Evolutionary conservation across 257 asterid genomes (phyloP), one percentile per base, ranked within the genome.

Genomic region (Nicotiana paniculata): DNA sequence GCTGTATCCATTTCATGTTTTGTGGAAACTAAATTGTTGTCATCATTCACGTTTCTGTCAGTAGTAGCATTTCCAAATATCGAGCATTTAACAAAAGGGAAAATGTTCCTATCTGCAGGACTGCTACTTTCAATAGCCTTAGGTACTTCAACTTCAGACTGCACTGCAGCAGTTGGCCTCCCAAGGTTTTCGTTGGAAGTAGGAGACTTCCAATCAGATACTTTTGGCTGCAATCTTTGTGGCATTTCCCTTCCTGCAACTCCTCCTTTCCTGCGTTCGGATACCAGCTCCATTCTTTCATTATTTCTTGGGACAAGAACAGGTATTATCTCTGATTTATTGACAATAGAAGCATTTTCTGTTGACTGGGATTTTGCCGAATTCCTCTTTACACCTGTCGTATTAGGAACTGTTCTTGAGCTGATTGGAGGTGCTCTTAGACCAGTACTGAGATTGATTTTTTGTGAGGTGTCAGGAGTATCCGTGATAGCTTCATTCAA

Each of bases 271-370:
- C 91, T 93, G 59, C 89, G 86, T 89, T 96, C 99, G 65, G 89
- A 83, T 83, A 91, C 88, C 83, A 87, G 94, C 85, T 96, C 98
- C 43, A 85, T 79, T 89, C 90, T 91, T 66, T 87, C 82, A 87
- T 88, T 91, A 89, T 90, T 88, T 89, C 97, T 89, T 55, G 99
- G 97, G 82, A 94, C 98, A 86, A 96, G 51, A 32, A 94, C 95
- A 55, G 95, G 99, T 57, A 90, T 81, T 55, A 86, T 93, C 80
- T 94, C 99, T 80, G 97, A 89, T 85, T 92, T 88, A 82, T 81
- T 89, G 90, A 91, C 85, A 62, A 84, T 69, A 24, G 95, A 83
- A 79, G 83, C 55, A 69, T 82, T 91, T 78, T 89, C 58, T 65
- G 89, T 82, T 79, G 94, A 84, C 83, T 91, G 97, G 77, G 84